These are phyloP conservation scores for Paracamarosporium sp. DNA, from an alignment of 2,329 filamentous ascomycete genomes.

Conservation along the genomic window DNA sequence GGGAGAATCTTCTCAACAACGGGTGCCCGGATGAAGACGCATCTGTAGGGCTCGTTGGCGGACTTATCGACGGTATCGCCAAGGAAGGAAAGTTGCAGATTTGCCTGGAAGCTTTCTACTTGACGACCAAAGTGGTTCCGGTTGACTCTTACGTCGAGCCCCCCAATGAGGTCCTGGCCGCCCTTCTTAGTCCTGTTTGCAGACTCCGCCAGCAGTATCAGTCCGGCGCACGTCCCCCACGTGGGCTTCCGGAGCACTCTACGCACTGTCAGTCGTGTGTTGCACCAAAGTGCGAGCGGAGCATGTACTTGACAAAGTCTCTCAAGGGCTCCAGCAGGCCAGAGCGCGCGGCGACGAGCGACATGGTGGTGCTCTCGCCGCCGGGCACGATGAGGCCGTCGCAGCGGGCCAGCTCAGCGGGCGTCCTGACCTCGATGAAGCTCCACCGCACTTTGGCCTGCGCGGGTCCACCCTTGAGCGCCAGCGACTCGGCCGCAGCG, in stretches of 20 bases:
- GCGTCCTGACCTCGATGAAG: conserved; percentile 82
- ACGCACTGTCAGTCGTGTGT: conserved; percentile 13
- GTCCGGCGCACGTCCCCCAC: conserved; percentile 95
- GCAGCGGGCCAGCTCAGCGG: conserved; percentile 72
- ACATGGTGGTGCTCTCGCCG: conserved; percentile 93
- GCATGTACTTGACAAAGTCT: conserved; percentile 84
- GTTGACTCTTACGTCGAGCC: conserved; percentile 87
- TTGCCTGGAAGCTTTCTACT: conserved; percentile 85
- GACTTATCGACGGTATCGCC: conserved; percentile 30
- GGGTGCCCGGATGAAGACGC: conserved; percentile 92
- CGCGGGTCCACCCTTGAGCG: conserved; percentile 44
- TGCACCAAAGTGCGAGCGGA: conserved; percentile 12
- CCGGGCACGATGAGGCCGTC: conserved; percentile 89
- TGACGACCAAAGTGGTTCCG: conserved; percentile 96
- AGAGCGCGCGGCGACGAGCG: conserved; percentile 82
- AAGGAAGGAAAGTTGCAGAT: conserved; percentile 76
- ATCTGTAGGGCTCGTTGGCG: conserved; percentile 67
- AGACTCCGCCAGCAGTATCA: conserved; percentile 87
- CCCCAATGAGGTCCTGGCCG: conserved; percentile 91
- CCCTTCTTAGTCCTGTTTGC: conserved; percentile 89
- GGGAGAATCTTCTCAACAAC: conserved; percentile 84
- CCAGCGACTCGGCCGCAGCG: conserved; percentile 66
- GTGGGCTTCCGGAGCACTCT: conserved; percentile 80
- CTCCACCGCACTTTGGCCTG: conserved; percentile 52
- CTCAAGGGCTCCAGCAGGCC: conserved; percentile 82